These are phyloP conservation scores for Collybia sordida DNA, from an alignment of 768 basidiomycete genomes.

Conservation along the genomic window DNA sequence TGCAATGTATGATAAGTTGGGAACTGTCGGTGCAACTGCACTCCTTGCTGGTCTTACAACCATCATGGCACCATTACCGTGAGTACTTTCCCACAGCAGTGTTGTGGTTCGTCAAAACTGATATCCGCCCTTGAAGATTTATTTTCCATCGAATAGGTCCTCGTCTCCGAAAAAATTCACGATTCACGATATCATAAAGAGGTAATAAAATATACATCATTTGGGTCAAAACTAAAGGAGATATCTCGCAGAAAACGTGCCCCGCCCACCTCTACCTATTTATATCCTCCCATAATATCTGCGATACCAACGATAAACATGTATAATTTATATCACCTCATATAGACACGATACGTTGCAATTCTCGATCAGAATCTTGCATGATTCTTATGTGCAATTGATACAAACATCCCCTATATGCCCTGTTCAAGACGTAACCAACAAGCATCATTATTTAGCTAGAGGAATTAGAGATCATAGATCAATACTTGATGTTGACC, in stretches of 20 bases:
- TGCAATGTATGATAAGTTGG: constrained; percentile 66
- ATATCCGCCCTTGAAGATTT: constrained; percentile 29
- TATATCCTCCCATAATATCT: not conserved
- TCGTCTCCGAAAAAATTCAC: constrained; percentile 40
- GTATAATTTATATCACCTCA: too few species aligned
- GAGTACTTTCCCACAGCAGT: constrained; percentile 19
- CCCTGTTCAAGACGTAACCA: too few species aligned
- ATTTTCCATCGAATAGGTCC: constrained; percentile 48
- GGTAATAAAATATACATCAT: not conserved
- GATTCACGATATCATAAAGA: constrained; percentile 28
- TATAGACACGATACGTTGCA: too few species aligned
- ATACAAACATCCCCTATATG: too few species aligned
- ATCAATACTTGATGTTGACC: too few species aligned
- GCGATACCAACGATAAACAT: too few species aligned
- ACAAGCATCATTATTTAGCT: too few species aligned
- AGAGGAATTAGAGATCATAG: too few species aligned
- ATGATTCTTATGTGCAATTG: too few species aligned
- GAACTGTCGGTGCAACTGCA: constrained; percentile 71
- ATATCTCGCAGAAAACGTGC: not conserved
- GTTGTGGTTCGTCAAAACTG: not conserved
- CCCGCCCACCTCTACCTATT: not conserved
- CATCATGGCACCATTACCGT: constrained; percentile 64
- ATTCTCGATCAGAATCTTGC: too few species aligned
- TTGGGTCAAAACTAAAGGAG: not conserved
- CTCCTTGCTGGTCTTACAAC: constrained; percentile 66